Evolutionary conservation across 2,329 filamentous ascomycete genomes (phyloP).

Genomic region (Pseudocercospora cruenta): DNA sequence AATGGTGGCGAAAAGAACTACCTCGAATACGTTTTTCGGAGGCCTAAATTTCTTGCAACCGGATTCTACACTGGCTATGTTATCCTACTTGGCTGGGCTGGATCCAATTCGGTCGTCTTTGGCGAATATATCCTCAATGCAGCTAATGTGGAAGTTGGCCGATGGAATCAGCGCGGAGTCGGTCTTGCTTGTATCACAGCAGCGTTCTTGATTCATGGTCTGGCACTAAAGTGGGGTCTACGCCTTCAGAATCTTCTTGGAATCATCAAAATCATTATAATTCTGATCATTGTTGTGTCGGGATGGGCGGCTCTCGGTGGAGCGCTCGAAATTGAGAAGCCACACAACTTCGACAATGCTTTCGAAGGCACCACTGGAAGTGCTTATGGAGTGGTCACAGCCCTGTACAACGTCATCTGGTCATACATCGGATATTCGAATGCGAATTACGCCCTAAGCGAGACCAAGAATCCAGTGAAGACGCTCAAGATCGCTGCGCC

Average conservation of each 20-base stretch:
- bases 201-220: constrained; percentile 68
- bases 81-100: constrained; percentile 66
- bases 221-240: constrained; percentile 67
- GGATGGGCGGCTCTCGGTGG: constrained; percentile 65
- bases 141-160: constrained; percentile 62
- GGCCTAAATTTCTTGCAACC: constrained; percentile 64
- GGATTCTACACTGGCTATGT: constrained; percentile 64
- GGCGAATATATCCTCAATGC: constrained; percentile 72
- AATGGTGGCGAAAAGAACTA: constrained; percentile 63
- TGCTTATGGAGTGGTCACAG: constrained; percentile 69
- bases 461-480: constrained; percentile 46
- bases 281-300: constrained; percentile 64
- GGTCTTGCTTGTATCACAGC: constrained; percentile 68
- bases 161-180: constrained; percentile 70
- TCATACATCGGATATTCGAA: constrained; percentile 71
- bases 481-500: constrained; percentile 43
- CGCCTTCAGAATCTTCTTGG: constrained; percentile 69
- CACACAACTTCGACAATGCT: constrained; percentile 65
- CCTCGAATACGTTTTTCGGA: constrained; percentile 53
- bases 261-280: constrained; percentile 66
- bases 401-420: constrained; percentile 73
- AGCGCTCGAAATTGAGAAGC: constrained; percentile 62
- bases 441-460: constrained; percentile 58
- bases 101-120: constrained; percentile 70
- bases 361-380: constrained; percentile 69